Conservation (phyloP, 805 yeast genomes). For the Metschnikowia kofuensis region DNA sequence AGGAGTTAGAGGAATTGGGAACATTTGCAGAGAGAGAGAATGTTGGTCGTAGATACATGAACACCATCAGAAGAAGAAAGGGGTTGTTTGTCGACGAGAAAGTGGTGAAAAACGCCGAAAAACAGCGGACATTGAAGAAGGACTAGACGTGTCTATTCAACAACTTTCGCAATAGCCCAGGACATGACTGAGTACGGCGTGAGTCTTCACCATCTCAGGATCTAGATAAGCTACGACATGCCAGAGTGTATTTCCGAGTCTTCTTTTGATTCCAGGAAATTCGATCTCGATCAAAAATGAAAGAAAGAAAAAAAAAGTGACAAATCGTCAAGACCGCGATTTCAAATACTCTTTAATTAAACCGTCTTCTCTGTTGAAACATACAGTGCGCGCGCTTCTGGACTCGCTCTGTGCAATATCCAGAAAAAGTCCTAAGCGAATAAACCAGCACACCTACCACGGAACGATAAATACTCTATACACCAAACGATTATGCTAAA, state of each 20-base stretch:
- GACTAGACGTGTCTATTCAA: conserved; percentile 34
- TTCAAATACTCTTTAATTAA: no score
- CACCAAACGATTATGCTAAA: conserved; percentile 2
- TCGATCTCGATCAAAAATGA: no score
- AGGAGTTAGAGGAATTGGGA: conserved; percentile 90
- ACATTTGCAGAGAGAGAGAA: conserved; percentile 91
- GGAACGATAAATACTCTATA: neutral
- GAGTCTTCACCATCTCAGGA: no score
- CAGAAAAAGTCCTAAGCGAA: conserved; percentile 1
- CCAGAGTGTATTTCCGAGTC: no score
- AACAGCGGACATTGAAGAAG: conserved; percentile 83
- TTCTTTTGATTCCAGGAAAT: no score
- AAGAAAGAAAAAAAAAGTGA: neutral
- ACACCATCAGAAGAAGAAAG: conserved; percentile 74
- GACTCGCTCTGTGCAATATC: conserved; percentile 2
- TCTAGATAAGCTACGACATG: no score
- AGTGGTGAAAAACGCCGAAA: conserved; percentile 88
- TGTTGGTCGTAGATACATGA: conserved; percentile 84
- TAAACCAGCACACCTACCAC: neutral
- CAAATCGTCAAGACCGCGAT: neutral
- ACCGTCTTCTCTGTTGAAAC: neutral
- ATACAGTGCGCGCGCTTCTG: conserved; percentile 2
- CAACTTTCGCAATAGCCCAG: no score
- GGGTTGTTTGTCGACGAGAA: conserved; percentile 89
- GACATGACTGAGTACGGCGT: no score